phyloP scores from a whole-genome alignment of 495 filamentous ascomycete genomes.

The Penicillium lagena region DNA sequence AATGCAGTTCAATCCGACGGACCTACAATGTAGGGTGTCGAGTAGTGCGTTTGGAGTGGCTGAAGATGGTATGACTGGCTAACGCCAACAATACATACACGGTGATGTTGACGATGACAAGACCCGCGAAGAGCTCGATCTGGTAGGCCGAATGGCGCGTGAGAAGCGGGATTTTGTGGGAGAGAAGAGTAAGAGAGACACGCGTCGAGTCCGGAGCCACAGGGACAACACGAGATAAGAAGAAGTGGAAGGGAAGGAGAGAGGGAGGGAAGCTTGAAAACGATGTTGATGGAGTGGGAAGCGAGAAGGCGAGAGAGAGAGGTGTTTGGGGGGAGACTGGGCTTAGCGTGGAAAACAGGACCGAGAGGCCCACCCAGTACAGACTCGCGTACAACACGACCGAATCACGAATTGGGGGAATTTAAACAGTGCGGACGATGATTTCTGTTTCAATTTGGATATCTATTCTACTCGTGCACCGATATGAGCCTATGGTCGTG shows the following conservation, averaged over 20 bases:
- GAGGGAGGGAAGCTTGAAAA: conserved; percentile 32
- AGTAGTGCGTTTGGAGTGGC: no score
- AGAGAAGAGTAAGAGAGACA: conserved; percentile 8
- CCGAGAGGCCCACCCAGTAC: conserved; percentile 31
- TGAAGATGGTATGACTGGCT: conserved; percentile 11
- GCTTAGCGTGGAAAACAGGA: conserved; percentile 38
- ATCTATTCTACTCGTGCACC: not conserved
- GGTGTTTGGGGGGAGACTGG: conserved; percentile 45
- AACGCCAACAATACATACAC: conserved; percentile 16
- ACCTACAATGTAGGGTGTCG: conserved; percentile 20
- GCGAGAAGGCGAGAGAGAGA: conserved; percentile 37
- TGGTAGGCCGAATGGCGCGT: conserved; percentile 18
- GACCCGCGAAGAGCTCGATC: conserved; percentile 8
- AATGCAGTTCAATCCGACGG: conserved; percentile 22
- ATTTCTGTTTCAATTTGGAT: not conserved
- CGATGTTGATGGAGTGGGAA: conserved; percentile 28
- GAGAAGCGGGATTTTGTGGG: conserved; percentile 8
- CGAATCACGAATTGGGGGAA: conserved; percentile 9
- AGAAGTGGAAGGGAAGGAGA: conserved; percentile 8
- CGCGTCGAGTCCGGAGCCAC: conserved; percentile 5
- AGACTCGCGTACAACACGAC: conserved; percentile 26
- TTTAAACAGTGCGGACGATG: not conserved
- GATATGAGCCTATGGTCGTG: no score
- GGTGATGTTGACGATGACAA: conserved; percentile 23
- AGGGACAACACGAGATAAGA: conserved; percentile 4